These are phyloP conservation scores for Rhodotorula sp. DNA, from an alignment of 1,284 basidiomycete species.

Conservation along the genomic window DNA sequence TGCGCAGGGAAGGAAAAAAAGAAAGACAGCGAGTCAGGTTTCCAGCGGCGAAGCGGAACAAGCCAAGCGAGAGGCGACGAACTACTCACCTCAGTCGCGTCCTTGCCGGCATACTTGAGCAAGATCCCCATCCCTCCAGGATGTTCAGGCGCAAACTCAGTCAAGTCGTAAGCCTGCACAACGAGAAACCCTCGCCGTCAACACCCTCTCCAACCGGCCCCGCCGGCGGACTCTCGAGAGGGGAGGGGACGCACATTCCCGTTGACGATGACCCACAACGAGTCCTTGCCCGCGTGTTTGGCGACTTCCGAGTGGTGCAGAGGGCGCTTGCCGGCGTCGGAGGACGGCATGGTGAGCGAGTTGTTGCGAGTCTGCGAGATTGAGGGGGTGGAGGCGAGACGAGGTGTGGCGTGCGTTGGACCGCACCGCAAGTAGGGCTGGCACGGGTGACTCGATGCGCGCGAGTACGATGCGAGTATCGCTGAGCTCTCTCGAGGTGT, in stretches of 20 bases:
- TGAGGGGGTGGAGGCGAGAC: neutral
- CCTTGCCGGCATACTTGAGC: slow-evolving; percentile 71
- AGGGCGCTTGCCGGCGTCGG: slow-evolving; percentile 4
- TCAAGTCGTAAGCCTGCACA: slow-evolving; percentile 13
- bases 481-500: too few relatives aligned
- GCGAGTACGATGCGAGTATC: too few relatives aligned
- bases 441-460: too few relatives aligned
- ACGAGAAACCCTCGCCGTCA: too few relatives aligned
- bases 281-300: slow-evolving; percentile 53
- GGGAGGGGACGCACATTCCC: slow-evolving; percentile 41
- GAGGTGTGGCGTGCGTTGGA: neutral
- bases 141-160: slow-evolving; percentile 55
- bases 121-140: slow-evolving; percentile 77
- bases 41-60: neutral
- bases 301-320: slow-evolving; percentile 57
- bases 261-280: slow-evolving; percentile 76
- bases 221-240: neutral
- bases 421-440: too few relatives aligned
- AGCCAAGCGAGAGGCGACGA: neutral
- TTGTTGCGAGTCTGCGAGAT: neutral
- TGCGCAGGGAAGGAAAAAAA: neutral
- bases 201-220: neutral
- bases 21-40: neutral
- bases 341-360: neutral
- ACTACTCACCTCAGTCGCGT: slow-evolving; percentile 61